A percentile compares a stretch with the other conserved stretches of the same genome.
These are phyloP conservation scores for Dendrobium chrysotoxum DNA, from an alignment of 106 monocot species.

Conservation along the genomic window DNA sequence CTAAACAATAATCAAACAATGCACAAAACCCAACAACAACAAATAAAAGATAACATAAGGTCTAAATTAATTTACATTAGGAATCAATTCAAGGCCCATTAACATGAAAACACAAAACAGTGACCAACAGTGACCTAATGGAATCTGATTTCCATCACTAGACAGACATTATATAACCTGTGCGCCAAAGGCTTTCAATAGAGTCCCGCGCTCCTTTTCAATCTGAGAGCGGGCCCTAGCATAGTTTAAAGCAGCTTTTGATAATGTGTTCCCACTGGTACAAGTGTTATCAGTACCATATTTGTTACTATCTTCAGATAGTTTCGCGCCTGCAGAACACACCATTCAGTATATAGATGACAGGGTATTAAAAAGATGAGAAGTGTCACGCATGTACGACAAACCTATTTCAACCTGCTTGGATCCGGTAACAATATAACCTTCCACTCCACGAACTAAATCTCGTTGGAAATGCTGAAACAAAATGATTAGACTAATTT, in stretches of 20 bases:
- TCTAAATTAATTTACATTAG: too few species aligned
- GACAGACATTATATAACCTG: conserved; percentile 40
- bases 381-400: background rate
- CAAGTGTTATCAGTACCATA: conserved; percentile 96
- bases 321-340: conserved; percentile 47
- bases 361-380: background rate
- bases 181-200: conserved; percentile 79
- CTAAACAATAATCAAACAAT: too few species aligned
- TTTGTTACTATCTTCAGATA: conserved; percentile 91
- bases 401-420: conserved; percentile 99
- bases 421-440: conserved; percentile 85
- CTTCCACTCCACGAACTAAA: conserved; percentile 95
- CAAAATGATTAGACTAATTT: conserved; percentile 3
- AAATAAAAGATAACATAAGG: too few species aligned
- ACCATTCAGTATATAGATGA: conserved; percentile 5
- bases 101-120: too few species aligned
- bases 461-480: conserved; percentile 97
- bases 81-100: too few species aligned
- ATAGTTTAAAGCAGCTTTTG: conserved; percentile 70
- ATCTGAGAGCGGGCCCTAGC: conserved; percentile 71
- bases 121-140: too few species aligned
- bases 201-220: conserved; percentile 81
- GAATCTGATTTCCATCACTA: too few species aligned
- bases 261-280: conserved; percentile 75
- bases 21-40: too few species aligned